Percentiles rank a stretch among this genome's conserved stretches.
Evolutionary conservation across 495 filamentous ascomycete genomes (phyloP).

Genomic region (Beverwykella pulmonaria): DNA sequence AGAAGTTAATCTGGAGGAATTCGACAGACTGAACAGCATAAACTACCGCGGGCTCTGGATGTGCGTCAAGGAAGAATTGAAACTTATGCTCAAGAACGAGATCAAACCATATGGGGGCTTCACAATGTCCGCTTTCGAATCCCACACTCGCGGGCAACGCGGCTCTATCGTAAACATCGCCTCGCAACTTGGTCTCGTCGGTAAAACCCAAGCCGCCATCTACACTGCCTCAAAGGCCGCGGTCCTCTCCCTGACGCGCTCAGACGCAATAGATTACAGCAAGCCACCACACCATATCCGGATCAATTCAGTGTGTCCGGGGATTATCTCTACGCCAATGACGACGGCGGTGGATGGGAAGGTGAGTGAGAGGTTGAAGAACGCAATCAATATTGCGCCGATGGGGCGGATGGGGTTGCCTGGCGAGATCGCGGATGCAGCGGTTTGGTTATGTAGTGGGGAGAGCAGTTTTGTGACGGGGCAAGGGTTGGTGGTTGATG

Average conservation of each 20-base stretch:
- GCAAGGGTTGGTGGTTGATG: slow-evolving; percentile 39
- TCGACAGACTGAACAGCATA: slow-evolving; percentile 49
- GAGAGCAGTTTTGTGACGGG: slow-evolving; percentile 51
- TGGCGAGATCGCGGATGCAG: slow-evolving; percentile 48
- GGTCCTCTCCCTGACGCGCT: slow-evolving; percentile 41
- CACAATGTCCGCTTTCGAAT: slow-evolving; percentile 2
- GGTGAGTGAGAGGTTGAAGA: slow-evolving; percentile 35
- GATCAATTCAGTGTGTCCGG: slow-evolving; percentile 55
- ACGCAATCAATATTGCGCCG: slow-evolving; percentile 43
- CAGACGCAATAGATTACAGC: slow-evolving; percentile 51
- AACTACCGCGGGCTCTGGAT: slow-evolving; percentile 55
- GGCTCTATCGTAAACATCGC: slow-evolving; percentile 45
- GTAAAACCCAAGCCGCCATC: slow-evolving; percentile 38
- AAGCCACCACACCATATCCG: slow-evolving; percentile 49
- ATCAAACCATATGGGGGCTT: slow-evolving; percentile 42
- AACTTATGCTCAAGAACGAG: slow-evolving; percentile 51
- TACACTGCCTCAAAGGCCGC: slow-evolving; percentile 53
- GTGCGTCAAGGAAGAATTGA: slow-evolving; percentile 52
- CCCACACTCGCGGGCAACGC: slow-evolving; percentile 10
- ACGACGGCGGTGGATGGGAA: neutral
- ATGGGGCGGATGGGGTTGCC: slow-evolving; percentile 41
- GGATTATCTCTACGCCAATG: slow-evolving; percentile 50
- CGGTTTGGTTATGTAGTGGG: slow-evolving; percentile 44
- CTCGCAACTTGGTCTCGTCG: slow-evolving; percentile 36
- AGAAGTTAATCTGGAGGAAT: slow-evolving; percentile 45